phyloP scores from a whole-genome alignment of 2,329 filamentous ascomycete genomes.

The Cytospora schulzeri region DNA sequence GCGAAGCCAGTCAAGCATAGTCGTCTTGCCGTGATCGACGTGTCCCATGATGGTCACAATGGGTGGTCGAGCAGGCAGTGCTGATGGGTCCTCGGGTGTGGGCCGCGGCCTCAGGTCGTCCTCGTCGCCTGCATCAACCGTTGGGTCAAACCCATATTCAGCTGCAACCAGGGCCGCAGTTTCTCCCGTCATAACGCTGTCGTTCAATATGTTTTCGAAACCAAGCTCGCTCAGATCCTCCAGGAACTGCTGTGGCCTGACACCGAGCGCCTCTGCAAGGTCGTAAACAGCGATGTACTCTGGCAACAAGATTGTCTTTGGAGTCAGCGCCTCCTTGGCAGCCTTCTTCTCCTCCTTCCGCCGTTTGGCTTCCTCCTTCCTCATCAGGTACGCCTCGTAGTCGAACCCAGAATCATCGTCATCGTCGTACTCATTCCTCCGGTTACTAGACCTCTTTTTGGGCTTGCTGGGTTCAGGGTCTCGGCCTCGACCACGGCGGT shows the following conservation, averaged over 20 bases:
- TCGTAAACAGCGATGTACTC: slow-evolving; percentile 90
- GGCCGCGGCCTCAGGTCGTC: slow-evolving; percentile 75
- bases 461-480: slow-evolving; percentile 12
- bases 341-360: slow-evolving; percentile 48
- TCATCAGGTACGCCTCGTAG: slow-evolving; percentile 42
- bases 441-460: slow-evolving; percentile 13
- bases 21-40: slow-evolving; percentile 98
- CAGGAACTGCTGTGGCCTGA: slow-evolving; percentile 72
- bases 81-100: slow-evolving; percentile 65
- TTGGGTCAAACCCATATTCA: slow-evolving; percentile 90
- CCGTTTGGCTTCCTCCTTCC: slow-evolving; percentile 43
- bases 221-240: slow-evolving; percentile 79
- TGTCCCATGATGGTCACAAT: slow-evolving; percentile 99
- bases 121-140: slow-evolving; percentile 65
- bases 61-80: slow-evolving; percentile 76
- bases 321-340: slow-evolving; percentile 44
- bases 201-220: slow-evolving; percentile 80
- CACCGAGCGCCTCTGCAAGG: slow-evolving; percentile 72
- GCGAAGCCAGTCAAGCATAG: slow-evolving; percentile 87
- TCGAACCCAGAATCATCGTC: slow-evolving; percentile 33
- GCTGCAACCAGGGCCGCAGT: slow-evolving; percentile 86
- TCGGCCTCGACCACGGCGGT: slow-evolving; percentile 24
- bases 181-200: slow-evolving; percentile 87
- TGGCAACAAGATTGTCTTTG: slow-evolving; percentile 72
- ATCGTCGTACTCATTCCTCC: slow-evolving; percentile 32